Base-by-base conservation (phyloP, 495 filamentous ascomycete genomes). In the Xylaria curta region DNA sequence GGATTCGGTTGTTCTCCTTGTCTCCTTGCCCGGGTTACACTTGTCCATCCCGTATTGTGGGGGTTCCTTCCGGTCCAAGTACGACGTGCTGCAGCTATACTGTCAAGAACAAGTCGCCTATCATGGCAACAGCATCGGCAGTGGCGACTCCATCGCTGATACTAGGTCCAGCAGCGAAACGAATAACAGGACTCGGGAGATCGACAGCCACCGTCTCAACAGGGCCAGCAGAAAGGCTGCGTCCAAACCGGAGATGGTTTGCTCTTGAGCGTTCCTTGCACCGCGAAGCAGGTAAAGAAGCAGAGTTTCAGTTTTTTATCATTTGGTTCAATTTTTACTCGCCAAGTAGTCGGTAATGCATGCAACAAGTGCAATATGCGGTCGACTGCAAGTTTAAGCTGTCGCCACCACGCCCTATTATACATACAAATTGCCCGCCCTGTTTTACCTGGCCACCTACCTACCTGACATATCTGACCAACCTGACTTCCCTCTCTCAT, bases 51-150 rank as follows among this genome's bases (percentile, higher is more conserved):
- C 49, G 47, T 24, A 60, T 33, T 40, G 36, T 13, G 15, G 42
- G 33, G 33, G 26, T 21, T n/a, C 24, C 38, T 44, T 44, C 28
- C 38, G 36, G 38, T 53, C 33, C 40, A 61, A 26, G 64, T 21
- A 66, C 64, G 31, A 51, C 64, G 60, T 33, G 62, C 19, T 33
- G 40, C 17, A 10, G 21, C 33, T 15, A 42, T 19, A 17, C 9
- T 19, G 13, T n/a, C 15, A 36, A 24, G 17, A 54, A 67, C 33
- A 15, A 67, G 44, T 59, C 31, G 31, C 44, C 46, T 38, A 13
- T 54, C 68, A 70, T 70, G 56, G 51, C 58, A 21, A 31, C 67
- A 62, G 56, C 68, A 56, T 17, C 64, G 47, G 53, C 56, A 38
- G 56, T 56, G 42, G 46, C 59, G 58, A 70, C 46, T 6, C 31